Percentiles rank a stretch among this genome's conserved stretches.
Evolutionary conservation across 2,329 filamentous ascomycete species (phyloP).

Genomic region (Scleromitrula shiraiana): DNA sequence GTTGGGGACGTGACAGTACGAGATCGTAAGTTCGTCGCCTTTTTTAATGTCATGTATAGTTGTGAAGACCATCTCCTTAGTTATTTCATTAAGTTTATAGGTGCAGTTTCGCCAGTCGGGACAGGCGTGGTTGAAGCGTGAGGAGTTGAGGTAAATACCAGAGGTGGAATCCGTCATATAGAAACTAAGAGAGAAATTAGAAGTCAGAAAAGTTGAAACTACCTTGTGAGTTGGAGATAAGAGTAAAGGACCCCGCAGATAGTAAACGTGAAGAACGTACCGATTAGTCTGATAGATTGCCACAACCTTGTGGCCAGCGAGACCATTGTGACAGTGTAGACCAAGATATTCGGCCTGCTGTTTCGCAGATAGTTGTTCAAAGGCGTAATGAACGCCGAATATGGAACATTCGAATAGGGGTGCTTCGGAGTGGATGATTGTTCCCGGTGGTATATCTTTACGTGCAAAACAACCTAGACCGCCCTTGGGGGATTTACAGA

Average conservation of each 20-base stretch:
- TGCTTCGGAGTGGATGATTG: constrained; percentile 22
- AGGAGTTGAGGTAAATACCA: constrained; percentile 38
- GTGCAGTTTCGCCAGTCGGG: constrained; percentile 36
- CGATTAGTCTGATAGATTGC: constrained; percentile 28
- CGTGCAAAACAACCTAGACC: constrained; percentile 27
- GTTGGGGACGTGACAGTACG: constrained; percentile 36
- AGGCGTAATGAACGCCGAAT: constrained; percentile 14
- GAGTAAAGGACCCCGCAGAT: too few species aligned
- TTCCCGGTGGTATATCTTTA: constrained; percentile 21
- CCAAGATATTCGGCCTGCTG: constrained; percentile 17
- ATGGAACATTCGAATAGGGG: constrained; percentile 19
- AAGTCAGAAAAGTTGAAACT: neutral
- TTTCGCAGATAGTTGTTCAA: constrained; percentile 16
- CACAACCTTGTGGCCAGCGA: constrained; percentile 11
- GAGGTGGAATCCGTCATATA: neutral
- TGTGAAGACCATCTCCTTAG: constrained; percentile 35
- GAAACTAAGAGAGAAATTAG: neutral
- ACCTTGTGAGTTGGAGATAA: neutral
- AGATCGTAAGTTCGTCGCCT: constrained; percentile 45
- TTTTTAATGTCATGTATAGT: constrained; percentile 32
- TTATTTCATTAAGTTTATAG: constrained; percentile 30
- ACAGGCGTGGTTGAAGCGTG: constrained; percentile 54
- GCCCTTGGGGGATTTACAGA: constrained; percentile 20
- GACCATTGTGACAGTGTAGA: constrained; percentile 14
- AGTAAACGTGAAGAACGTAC: constrained; percentile 17